A percentile compares a stretch with the other conserved stretches of the same genome.
These are phyloP conservation scores for Acanthamoeba royreba DNA, from an alignment of 208 protist genomes.

Conservation along the genomic window DNA sequence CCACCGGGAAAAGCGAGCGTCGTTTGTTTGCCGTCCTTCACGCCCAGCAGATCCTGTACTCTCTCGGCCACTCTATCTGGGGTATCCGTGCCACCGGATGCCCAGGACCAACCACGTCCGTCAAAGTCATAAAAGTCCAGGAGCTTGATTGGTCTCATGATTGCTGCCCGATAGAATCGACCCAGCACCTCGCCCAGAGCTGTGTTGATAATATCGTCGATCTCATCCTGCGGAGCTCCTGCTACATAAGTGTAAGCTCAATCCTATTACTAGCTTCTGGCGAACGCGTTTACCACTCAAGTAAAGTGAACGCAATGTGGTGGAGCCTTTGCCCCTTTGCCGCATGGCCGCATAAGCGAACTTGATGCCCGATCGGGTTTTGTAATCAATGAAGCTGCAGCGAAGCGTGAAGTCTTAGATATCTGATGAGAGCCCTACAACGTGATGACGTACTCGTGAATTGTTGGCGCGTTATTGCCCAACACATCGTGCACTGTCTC, in stretches of 20 bases:
- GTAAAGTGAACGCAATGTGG: not conserved
- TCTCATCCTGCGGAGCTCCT: not conserved
- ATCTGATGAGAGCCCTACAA: not conserved
- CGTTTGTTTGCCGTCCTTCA: not conserved
- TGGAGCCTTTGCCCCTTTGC: not conserved
- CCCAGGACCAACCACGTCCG: not conserved
- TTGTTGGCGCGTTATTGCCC: conserved; percentile 4
- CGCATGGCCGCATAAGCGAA: conserved; percentile 24
- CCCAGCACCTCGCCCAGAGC: not conserved
- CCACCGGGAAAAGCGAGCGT: not conserved
- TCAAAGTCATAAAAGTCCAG: conserved; percentile 18
- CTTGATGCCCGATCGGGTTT: conserved; percentile 31
- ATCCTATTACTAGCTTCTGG: not conserved
- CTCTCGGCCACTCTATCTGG: not conserved
- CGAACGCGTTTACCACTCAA: not conserved
- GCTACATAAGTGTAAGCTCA: not conserved
- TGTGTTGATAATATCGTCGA: not conserved
- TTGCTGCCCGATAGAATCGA: not conserved
- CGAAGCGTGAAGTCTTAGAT: not conserved
- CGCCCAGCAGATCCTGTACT: not conserved
- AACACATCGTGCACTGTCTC: not conserved
- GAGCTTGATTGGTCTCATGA: not conserved
- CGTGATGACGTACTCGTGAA: not conserved
- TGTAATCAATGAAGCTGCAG: conserved; percentile 37
- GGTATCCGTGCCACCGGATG: not conserved